Evolutionary conservation across 805 yeast genomes (phyloP).

Genomic region (Candida namnaoensis): DNA sequence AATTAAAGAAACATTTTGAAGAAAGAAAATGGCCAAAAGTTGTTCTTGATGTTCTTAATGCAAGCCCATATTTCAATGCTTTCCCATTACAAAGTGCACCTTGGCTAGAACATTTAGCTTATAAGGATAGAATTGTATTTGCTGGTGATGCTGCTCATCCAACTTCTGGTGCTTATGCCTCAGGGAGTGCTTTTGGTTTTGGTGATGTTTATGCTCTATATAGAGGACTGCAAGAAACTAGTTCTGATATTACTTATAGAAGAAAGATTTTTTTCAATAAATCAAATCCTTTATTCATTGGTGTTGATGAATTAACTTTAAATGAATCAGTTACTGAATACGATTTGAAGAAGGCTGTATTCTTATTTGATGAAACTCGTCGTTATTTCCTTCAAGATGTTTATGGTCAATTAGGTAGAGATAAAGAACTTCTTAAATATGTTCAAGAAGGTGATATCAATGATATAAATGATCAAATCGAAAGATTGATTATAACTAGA

Average conservation of each 20-base stretch:
- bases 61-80: neutral
- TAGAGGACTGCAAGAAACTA: neutral
- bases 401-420: neutral
- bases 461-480: no score
- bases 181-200: constrained; percentile 2
- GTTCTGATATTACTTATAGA: no score
- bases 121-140: neutral
- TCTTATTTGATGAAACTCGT: constrained; percentile 2
- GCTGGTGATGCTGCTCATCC: constrained; percentile 4
- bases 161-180: constrained; percentile 2
- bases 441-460: no score
- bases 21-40: neutral
- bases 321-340: neutral
- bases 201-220: constrained; percentile 2
- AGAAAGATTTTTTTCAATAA: neutral
- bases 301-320: neutral
- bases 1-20: neutral
- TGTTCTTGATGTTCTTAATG: neutral
- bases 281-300: neutral
- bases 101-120: constrained; percentile 1
- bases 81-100: constrained; percentile 1
- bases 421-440: neutral
- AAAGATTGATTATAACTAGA: no score
- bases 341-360: neutral
- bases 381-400: neutral